phyloP scores from a whole-genome alignment of 257 asterid species.

The Voacanga thouarsii region DNA sequence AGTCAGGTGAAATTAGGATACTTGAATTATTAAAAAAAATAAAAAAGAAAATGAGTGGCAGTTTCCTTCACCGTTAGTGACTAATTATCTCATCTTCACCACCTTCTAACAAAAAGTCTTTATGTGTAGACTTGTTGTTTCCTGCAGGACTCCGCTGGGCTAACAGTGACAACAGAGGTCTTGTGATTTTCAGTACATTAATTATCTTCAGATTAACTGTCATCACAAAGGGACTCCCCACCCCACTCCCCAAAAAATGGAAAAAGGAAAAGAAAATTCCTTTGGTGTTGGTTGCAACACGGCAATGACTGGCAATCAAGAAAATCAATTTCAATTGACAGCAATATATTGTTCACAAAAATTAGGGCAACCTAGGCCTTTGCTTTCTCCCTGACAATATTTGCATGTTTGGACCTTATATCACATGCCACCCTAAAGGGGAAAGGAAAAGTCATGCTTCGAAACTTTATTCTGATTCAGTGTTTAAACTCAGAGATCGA shows the following conservation, averaged over 20 bases:
- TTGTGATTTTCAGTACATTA: slow-evolving; percentile 21
- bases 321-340: too few species aligned
- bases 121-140: background rate
- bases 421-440: background rate
- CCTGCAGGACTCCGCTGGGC: slow-evolving; percentile 10
- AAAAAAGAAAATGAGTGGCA: background rate
- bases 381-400: background rate
- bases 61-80: background rate
- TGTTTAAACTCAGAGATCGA: too few species aligned
- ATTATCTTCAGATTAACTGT: slow-evolving; percentile 17
- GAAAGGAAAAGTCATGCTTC: background rate
- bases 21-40: too few species aligned
- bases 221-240: background rate
- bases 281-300: background rate
- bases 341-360: slow-evolving; percentile 1
- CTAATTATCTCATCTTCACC: background rate
- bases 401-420: background rate
- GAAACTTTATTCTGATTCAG: too few species aligned
- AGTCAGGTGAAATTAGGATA: too few species aligned
- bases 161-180: slow-evolving; percentile 9
- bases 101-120: background rate
- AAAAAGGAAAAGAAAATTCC: background rate
- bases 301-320: background rate
- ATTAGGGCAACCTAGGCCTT: background rate
- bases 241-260: too few species aligned